Evolutionary conservation across 345 rosid species (phyloP).

Genomic region (Cochlearia excelsa): DNA sequence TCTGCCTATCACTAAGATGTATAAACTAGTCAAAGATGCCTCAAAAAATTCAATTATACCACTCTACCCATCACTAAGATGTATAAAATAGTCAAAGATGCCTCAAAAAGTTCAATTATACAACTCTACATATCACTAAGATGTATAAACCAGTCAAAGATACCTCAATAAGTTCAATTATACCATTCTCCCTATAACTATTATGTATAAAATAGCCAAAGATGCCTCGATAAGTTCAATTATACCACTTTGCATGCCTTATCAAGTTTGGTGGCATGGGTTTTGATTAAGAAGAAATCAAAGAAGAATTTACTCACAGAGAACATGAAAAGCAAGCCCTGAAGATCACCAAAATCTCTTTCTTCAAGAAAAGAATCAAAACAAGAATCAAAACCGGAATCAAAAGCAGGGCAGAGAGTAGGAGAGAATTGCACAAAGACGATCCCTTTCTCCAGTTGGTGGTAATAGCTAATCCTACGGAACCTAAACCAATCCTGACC

Average conservation of each 20-base stretch:
- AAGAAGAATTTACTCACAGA: conserved; percentile 53
- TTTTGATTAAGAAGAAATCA: background rate
- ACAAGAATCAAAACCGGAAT: conserved; percentile 35
- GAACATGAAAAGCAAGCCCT: conserved; percentile 84
- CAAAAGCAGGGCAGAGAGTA: conserved; percentile 47
- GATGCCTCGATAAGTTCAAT: background rate
- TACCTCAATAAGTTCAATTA: too few relatives aligned
- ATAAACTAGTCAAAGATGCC: too few relatives aligned
- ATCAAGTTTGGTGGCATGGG: background rate
- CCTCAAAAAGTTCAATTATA: too few relatives aligned
- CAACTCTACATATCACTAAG: too few relatives aligned
- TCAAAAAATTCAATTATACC: too few relatives aligned
- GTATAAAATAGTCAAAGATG: too few relatives aligned
- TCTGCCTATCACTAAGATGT: background rate
- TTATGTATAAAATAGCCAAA: background rate
- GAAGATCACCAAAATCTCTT: conserved; percentile 72
- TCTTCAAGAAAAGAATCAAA: conserved; percentile 49
- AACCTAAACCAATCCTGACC: conserved; percentile 55
- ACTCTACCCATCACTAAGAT: too few relatives aligned
- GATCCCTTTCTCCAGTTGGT: conserved; percentile 64
- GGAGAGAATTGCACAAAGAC: conserved; percentile 64
- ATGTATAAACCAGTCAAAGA: too few relatives aligned
- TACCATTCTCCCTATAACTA: too few relatives aligned
- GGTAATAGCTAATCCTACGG: conserved; percentile 63
- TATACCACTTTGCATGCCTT: background rate